Conservation (phyloP, 805 yeast species). For the Pichia cabralensis region DNA sequence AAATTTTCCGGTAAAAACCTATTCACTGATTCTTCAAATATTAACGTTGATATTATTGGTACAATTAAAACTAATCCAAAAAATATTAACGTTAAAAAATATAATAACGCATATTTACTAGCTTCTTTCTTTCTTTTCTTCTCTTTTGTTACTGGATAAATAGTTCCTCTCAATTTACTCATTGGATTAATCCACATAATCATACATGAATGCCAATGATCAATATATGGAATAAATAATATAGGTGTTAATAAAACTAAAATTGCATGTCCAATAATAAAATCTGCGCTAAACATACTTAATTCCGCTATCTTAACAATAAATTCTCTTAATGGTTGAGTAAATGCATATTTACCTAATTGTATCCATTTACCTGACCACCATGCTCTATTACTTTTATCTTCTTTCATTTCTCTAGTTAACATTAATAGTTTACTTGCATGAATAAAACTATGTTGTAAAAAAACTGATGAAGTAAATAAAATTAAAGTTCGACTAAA, state of each 20-base stretch:
- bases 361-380: constrained; percentile 44
- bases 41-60: constrained; percentile 34
- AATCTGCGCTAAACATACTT: constrained; percentile 39
- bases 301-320: constrained; percentile 36
- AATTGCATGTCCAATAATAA: constrained; percentile 34
- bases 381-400: constrained; percentile 37
- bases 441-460: constrained; percentile 30
- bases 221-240: constrained; percentile 36
- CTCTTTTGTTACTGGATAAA: constrained; percentile 31
- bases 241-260: constrained; percentile 31
- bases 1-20: constrained; percentile 13
- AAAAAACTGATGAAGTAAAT: constrained; percentile 27
- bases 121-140: constrained; percentile 33
- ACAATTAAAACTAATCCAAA: constrained; percentile 33
- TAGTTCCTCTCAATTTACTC: constrained; percentile 26
- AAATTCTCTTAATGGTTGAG: constrained; percentile 39
- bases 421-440: constrained; percentile 25
- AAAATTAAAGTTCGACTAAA: constrained; percentile 31
- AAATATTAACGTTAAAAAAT: constrained; percentile 29
- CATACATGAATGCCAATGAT: constrained; percentile 39
- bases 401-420: constrained; percentile 34
- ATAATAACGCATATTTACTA: constrained; percentile 36
- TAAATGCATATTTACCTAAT: constrained; percentile 25
- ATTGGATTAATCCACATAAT: constrained; percentile 40
- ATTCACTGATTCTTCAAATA: constrained; percentile 5